These are phyloP conservation scores for Mycena sanguinolenta DNA, from an alignment of 768 basidiomycete genomes.

Conservation along the genomic window DNA sequence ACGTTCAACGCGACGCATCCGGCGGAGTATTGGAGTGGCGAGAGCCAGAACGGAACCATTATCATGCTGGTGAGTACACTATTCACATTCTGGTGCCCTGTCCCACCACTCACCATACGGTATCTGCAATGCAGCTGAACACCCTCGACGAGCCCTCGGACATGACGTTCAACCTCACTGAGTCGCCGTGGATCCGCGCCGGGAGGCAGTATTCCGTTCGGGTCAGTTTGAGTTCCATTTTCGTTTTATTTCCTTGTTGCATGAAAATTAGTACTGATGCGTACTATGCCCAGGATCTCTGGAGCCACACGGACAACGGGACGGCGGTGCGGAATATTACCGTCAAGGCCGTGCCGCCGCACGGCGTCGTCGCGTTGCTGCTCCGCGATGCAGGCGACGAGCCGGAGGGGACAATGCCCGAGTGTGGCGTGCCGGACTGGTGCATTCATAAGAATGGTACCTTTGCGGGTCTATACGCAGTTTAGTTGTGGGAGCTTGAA, in stretches of 20 bases:
- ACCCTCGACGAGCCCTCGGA: constrained; percentile 66
- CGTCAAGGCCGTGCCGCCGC: constrained; percentile 66
- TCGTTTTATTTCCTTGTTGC: neutral
- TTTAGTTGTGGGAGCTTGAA: too few species aligned
- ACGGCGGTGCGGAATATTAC: constrained; percentile 74
- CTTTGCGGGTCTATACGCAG: constrained; percentile 1
- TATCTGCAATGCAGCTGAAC: constrained; percentile 61
- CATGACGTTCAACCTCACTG: constrained; percentile 74
- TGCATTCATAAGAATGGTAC: constrained; percentile 75
- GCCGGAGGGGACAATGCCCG: constrained; percentile 68
- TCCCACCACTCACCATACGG: neutral
- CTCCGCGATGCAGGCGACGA: constrained; percentile 78
- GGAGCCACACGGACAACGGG: constrained; percentile 80
- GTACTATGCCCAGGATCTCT: constrained; percentile 66
- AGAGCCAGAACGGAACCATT: constrained; percentile 72
- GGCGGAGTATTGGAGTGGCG: constrained; percentile 81
- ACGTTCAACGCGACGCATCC: constrained; percentile 61
- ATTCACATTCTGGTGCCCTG: too few species aligned
- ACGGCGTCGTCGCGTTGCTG: constrained; percentile 78
- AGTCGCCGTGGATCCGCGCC: constrained; percentile 80
- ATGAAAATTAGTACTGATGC: neutral
- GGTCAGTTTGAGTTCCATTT: constrained; percentile 58
- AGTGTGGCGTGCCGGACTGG: constrained; percentile 69
- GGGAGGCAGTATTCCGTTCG: constrained; percentile 76
- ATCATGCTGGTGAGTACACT: constrained; percentile 71